Percentiles rank a stretch among this genome's conserved stretches.
phyloP scores from a whole-genome alignment of 306 rosid species.

The Castanospermum australe region DNA sequence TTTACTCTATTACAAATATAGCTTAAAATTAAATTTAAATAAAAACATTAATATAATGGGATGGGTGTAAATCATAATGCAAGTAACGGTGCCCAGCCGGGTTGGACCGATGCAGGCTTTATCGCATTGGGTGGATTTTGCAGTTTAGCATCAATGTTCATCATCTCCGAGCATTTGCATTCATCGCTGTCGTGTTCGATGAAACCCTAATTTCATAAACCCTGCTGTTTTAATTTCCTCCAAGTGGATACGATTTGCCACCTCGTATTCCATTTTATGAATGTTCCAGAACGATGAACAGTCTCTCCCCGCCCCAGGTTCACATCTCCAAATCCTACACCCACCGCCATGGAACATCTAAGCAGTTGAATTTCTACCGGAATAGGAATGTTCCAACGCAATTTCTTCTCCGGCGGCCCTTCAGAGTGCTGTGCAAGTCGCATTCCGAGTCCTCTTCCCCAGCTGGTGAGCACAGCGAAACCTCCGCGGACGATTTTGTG shows the following conservation, averaged over 20 bases:
- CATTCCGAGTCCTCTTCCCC: conserved; percentile 32
- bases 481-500: conserved; percentile 66
- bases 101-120: not conserved
- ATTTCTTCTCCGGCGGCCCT: conserved; percentile 37
- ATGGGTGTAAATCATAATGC: no score
- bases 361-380: conserved; percentile 33
- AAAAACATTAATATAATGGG: no score
- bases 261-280: conserved; percentile 21
- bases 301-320: conserved; percentile 51
- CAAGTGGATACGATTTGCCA: no score
- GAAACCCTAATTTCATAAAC: conserved; percentile 30
- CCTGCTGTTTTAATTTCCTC: not conserved
- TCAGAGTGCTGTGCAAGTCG: conserved; percentile 51
- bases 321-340: conserved; percentile 45
- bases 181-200: not conserved
- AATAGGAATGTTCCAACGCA: conserved; percentile 31
- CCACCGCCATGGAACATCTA: conserved; percentile 33
- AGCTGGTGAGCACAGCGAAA: conserved; percentile 25
- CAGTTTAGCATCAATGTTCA: not conserved
- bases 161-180: not conserved
- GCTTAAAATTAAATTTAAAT: no score
- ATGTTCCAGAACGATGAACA: conserved; percentile 47
- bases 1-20: no score
- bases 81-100: not conserved
- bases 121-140: conserved; percentile 29